These are phyloP conservation scores for Penicillium fuscoglaucum DNA, from an alignment of 2,329 filamentous ascomycete species.

Conservation along the genomic window DNA sequence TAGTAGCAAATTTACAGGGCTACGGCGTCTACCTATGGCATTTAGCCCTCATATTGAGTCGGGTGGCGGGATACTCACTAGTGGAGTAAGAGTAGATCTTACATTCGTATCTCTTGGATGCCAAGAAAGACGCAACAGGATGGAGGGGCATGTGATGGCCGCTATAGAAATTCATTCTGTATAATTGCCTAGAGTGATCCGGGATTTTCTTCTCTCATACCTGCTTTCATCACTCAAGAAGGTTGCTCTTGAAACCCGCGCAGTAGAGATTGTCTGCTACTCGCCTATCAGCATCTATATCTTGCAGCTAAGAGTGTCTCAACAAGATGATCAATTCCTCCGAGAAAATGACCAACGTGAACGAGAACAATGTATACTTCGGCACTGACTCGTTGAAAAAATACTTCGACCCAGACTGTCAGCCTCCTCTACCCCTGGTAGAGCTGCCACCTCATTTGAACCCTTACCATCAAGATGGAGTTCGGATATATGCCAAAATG, in stretches of 20 bases:
- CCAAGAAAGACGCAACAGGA: slow-evolving; percentile 16
- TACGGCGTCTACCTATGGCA: slow-evolving; percentile 1
- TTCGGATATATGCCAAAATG: slow-evolving; percentile 67
- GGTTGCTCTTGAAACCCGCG: background rate
- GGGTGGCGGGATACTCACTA: background rate
- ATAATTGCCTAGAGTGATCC: slow-evolving; percentile 9
- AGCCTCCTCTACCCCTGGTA: slow-evolving; percentile 61
- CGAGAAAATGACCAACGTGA: slow-evolving; percentile 29
- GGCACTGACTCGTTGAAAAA: slow-evolving; percentile 58
- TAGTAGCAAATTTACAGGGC: slow-evolving; percentile 4
- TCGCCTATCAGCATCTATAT: background rate
- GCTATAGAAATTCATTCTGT: slow-evolving; percentile 6
- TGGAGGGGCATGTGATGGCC: slow-evolving; percentile 2
- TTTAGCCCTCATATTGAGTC: background rate
- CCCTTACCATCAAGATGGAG: slow-evolving; percentile 57
- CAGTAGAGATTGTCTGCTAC: background rate
- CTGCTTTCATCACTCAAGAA: background rate
- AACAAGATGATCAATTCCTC: background rate
- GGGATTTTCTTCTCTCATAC: background rate
- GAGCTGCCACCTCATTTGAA: slow-evolving; percentile 61
- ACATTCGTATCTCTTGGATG: slow-evolving; percentile 10
- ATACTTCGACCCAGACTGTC: slow-evolving; percentile 60
- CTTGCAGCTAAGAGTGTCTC: background rate
- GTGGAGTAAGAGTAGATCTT: slow-evolving; percentile 8
- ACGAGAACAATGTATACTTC: slow-evolving; percentile 56